Evolutionary conservation across 768 basidiomycete genomes (phyloP).

Genomic region (Boletus insuetus): DNA sequence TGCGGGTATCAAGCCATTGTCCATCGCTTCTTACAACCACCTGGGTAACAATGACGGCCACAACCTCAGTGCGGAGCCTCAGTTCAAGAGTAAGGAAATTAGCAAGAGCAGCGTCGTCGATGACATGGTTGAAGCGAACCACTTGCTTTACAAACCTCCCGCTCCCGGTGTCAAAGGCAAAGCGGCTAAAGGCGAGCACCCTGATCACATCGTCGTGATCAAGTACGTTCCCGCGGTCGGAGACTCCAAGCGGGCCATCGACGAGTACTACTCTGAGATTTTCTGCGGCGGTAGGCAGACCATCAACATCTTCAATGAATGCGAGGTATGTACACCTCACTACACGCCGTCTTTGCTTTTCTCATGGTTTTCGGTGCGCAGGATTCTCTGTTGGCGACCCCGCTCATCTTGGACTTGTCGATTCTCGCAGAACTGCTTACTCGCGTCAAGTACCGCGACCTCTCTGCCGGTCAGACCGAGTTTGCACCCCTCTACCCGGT

Average conservation of each 20-base stretch:
- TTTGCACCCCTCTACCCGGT: conserved; percentile 88
- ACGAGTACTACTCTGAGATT: conserved; percentile 98
- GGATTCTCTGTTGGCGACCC: conserved; percentile 95
- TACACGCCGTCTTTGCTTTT: background rate
- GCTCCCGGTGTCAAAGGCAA: conserved; percentile 51
- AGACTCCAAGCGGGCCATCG: conserved; percentile 98
- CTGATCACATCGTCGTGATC: conserved; percentile 95
- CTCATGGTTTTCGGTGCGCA: conserved; percentile 26
- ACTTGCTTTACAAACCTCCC: conserved; percentile 85
- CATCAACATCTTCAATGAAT: conserved; percentile 97
- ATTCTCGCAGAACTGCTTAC: conserved; percentile 94
- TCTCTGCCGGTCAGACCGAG: conserved; percentile 43
- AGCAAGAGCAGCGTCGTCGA: conserved; percentile 96
- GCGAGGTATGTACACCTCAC: conserved; percentile 59
- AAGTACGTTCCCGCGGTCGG: conserved; percentile 97
- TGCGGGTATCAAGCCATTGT: conserved; percentile 96
- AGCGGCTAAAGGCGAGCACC: conserved; percentile 87
- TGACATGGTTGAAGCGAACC: conserved; percentile 95
- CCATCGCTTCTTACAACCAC: conserved; percentile 98
- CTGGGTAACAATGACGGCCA: conserved; percentile 97
- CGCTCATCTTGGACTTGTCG: conserved; percentile 89
- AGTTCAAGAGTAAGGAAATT: conserved; percentile 99
- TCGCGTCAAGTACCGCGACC: conserved; percentile 83
- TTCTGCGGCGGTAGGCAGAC: conserved; percentile 93
- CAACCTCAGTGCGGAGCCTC: conserved; percentile 84